Evolutionary conservation across 2,329 filamentous ascomycete species (phyloP), one percentile per base, ranked within the genome.

Genomic region (Diaporthe ampelina): DNA sequence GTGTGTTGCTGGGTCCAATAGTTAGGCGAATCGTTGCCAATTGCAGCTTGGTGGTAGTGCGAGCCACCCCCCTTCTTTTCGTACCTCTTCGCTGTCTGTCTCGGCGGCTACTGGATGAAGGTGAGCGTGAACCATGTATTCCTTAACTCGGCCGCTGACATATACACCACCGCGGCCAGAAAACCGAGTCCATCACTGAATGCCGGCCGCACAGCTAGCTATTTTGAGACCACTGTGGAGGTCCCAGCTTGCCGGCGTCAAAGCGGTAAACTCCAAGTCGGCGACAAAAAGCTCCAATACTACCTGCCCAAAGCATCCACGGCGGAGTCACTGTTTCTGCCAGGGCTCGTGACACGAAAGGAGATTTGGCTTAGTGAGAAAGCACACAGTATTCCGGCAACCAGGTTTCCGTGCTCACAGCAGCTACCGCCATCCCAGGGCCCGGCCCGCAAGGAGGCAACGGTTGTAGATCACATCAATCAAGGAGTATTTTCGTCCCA

Each of bases 401-500:
- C 63, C 45, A 67, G 63, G 63, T 67, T 67, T 52, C 29, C 63
- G 63, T 50, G 45, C 32, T 67, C 63, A 52, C 29, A 52, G 63
- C 45, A 19, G 32, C 45, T 40, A 24, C 32, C 45, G n/a, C 15
- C 48, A 26, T 17, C 50, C 17, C 26, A 67, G 63, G 63, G 63
- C 21, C 63, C 63, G 63, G 52, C 45, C 63, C 45, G 63, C 63
- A 26, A n/a, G 45, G n/a, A 52, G 45, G 63, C 45, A 50, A 52
- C 7, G 45, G 45, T 35, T 8, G 63, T 52, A 67, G 61, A 67
- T 52, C 43, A 52, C 45, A 67, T 52, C 32, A 37, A 67, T n/a
- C 32, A 52, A 67, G 29, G 26, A 67, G 61, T n/a, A 35, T 67
- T 50, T 67, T 52, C 63, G 52, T 67, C 63, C 63, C 63, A 67